Evolutionary conservation across 306 rosid genomes (phyloP), one percentile per base, ranked within the genome.

Genomic region (Lagenaria siceraria): DNA sequence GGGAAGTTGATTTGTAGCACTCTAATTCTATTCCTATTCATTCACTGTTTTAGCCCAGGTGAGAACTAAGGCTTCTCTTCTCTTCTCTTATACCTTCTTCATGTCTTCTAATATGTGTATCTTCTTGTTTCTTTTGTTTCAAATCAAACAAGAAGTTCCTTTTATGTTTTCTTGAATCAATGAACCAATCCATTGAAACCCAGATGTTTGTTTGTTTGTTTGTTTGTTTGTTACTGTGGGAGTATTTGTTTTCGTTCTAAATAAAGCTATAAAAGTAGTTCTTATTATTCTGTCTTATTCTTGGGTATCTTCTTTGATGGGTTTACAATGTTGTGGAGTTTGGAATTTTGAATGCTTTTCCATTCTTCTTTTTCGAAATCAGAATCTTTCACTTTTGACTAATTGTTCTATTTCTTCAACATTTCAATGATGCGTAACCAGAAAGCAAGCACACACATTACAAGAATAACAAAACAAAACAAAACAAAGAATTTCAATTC

Each of bases 371-470:
- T 73, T 29, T 49, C 46, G 11, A 31, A 29, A 52, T 74, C 40
- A n/a, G 78, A 74, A 48, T 74, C 78, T 74, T 52, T 15, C 46
- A 54, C 64, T 53, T 75, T 75, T 53, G n/a, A 33, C 61, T 18
- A 27, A 31, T 53, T 53, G 35, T 56, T 36, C 78, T 4, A 58
- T 58, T 42, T 42, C 48, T 58, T 58, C 64, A 53, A 33, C 42
- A 10, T 36, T 74, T 33, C 65, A 52, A 36, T 75, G 66, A 38
- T 75, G 49, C 61, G 43, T 53, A 53, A 0, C 25, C 17, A n/a
- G 35, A 60, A 60, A 27, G 66, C 4, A 25, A 60, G 7, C 36
- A 24, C n/a, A 18, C 64, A 31, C 64, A 31, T 74, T 25, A 29
- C 36, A 25, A 14, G n/a, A 70, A n/a, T n/a, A n/a, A n/a, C n/a